Conservation (phyloP, 208 protist species). For the Wallacemonas collosoma region DNA sequence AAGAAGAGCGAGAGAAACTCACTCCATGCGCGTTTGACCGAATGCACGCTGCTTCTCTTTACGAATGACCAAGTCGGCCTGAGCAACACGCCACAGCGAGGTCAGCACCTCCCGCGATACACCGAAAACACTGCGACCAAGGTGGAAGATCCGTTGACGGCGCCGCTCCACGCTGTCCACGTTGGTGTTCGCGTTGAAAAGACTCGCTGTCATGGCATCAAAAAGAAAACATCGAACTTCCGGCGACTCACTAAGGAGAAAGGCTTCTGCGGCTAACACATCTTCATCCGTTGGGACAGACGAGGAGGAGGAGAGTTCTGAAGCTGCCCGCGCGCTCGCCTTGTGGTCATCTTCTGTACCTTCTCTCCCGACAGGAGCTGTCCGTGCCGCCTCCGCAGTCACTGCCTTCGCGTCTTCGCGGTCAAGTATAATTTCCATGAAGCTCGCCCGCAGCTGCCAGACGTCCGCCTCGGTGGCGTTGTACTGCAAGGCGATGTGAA, state of each 20-base stretch:
- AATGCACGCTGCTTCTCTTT: conserved; percentile 71
- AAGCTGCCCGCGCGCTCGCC: no score
- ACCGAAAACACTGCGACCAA: conserved; percentile 48
- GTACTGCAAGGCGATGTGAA: conserved; percentile 75
- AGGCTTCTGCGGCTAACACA: conserved; percentile 28
- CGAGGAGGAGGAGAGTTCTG: not conserved
- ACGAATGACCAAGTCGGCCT: conserved; percentile 61
- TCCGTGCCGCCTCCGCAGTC: not conserved
- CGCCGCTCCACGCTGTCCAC: conserved; percentile 35
- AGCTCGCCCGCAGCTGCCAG: conserved; percentile 41
- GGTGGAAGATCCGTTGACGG: conserved; percentile 37
- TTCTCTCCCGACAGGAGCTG: not conserved
- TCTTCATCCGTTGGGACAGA: conserved; percentile 16
- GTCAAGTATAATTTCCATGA: conserved; percentile 37
- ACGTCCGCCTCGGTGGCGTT: conserved; percentile 56
- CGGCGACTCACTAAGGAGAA: conserved; percentile 40
- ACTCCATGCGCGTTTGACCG: conserved; percentile 56
- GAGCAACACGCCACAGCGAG: conserved; percentile 62
- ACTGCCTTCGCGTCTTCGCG: not conserved
- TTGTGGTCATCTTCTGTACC: not conserved
- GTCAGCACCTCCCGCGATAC: conserved; percentile 37
- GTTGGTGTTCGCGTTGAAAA: conserved; percentile 61
- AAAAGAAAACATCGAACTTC: conserved; percentile 84
- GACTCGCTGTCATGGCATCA: conserved; percentile 73
- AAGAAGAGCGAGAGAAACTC: conserved; percentile 3